These are phyloP conservation scores for Colletotrichum sublineola DNA, from an alignment of 2,329 filamentous ascomycete genomes.

Conservation along the genomic window DNA sequence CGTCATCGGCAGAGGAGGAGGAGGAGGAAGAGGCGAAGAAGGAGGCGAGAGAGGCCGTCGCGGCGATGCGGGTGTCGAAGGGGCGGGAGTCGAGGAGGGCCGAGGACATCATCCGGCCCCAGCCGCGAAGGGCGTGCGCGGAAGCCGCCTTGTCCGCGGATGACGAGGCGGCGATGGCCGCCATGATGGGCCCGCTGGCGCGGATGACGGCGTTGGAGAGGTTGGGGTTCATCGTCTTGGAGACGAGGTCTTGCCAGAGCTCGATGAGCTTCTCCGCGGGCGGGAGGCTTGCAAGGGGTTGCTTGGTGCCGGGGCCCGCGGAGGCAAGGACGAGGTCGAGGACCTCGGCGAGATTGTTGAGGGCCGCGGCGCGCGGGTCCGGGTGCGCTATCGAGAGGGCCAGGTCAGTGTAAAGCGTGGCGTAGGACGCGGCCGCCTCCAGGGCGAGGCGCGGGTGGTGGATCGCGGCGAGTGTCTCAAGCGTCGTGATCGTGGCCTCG, in stretches of 20 bases:
- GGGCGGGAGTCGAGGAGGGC: constrained; percentile 56
- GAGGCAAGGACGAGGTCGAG: constrained; percentile 57
- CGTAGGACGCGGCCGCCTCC: constrained; percentile 47
- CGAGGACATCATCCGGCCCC: constrained; percentile 63
- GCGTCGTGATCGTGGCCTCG: constrained; percentile 52
- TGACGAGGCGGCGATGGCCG: constrained; percentile 48
- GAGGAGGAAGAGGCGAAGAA: constrained; percentile 56
- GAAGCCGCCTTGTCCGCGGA: constrained; percentile 14
- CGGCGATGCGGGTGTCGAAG: constrained; percentile 75
- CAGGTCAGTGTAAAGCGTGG: constrained; percentile 58
- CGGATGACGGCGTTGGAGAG: constrained; percentile 65
- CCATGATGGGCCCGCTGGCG: constrained; percentile 60
- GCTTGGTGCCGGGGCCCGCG: constrained; percentile 11
- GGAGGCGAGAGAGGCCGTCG: constrained; percentile 66
- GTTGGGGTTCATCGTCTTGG: constrained; percentile 59
- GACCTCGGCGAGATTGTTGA: constrained; percentile 61
- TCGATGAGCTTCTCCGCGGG: constrained; percentile 50
- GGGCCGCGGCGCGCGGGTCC: constrained; percentile 61
- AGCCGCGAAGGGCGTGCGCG: constrained; percentile 51
- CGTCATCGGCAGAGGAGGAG: constrained; percentile 45
- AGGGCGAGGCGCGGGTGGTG: constrained; percentile 47
- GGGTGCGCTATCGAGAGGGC: constrained; percentile 55
- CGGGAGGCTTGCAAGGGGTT: constrained; percentile 47
- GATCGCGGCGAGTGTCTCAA: constrained; percentile 54
- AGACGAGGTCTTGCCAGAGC: constrained; percentile 57